Conservation (phyloP, 306 rosid genomes). For the Medicago ruthenica region DNA sequence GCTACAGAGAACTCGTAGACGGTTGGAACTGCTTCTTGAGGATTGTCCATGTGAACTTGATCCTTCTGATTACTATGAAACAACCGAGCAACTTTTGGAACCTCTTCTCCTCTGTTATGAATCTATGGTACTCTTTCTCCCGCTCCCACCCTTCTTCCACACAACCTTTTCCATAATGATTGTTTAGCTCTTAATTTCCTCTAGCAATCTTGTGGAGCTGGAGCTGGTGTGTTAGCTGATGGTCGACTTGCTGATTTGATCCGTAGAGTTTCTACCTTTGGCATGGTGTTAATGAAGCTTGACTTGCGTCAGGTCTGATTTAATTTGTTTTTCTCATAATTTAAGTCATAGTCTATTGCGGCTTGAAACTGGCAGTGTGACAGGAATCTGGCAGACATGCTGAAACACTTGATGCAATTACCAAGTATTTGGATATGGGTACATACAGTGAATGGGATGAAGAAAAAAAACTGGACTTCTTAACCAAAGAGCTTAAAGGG, state of each 20-base stretch:
- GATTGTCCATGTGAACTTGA: conserved; percentile 71
- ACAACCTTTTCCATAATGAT: conserved; percentile 9
- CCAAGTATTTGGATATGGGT: conserved; percentile 71
- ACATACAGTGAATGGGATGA: conserved; percentile 85
- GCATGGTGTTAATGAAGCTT: conserved; percentile 79
- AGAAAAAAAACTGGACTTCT: conserved; percentile 74
- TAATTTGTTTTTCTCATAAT: conserved; percentile 5
- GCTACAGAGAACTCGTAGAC: conserved; percentile 74
- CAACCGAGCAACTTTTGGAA: conserved; percentile 75
- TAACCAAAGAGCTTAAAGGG: conserved; percentile 76
- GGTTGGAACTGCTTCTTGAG: conserved; percentile 85
- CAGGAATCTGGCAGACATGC: conserved; percentile 90
- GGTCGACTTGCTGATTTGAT: conserved; percentile 85
- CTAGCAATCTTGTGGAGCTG: conserved; percentile 89
- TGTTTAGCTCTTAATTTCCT: conserved; percentile 41
- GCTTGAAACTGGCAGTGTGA: conserved; percentile 44
- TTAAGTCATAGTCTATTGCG: conserved; percentile 24
- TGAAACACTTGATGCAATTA: conserved; percentile 78
- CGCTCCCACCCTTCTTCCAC: neutral
- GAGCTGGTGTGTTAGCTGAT: conserved; percentile 65
- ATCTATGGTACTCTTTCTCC: conserved; percentile 66
- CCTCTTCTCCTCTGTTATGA: conserved; percentile 84
- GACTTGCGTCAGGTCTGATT: conserved; percentile 78
- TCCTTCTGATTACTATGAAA: conserved; percentile 68
- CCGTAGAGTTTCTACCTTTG: conserved; percentile 66